Percentiles rank a stretch among this genome's conserved stretches.
Evolutionary conservation across 2,329 filamentous ascomycete genomes (phyloP).

Genomic region (Neonectria ditissima): DNA sequence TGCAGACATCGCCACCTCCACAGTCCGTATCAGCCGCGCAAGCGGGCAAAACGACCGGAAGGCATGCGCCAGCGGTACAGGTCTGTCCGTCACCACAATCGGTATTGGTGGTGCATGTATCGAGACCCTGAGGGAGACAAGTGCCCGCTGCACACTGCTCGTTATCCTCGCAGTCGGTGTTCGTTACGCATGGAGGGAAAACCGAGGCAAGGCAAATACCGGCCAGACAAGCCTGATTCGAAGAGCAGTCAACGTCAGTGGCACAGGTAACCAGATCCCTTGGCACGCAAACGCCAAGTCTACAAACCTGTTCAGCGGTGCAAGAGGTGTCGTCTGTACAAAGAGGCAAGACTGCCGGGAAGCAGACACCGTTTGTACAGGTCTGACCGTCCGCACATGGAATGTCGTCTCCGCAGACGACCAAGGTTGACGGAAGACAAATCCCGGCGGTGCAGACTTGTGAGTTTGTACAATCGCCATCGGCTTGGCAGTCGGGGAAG

Average conservation of each 20-base stretch:
- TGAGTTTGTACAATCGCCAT: background rate
- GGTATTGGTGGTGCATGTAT: background rate
- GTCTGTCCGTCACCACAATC: background rate
- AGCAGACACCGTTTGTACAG: slow-evolving; percentile 8
- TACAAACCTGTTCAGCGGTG: slow-evolving; percentile 19
- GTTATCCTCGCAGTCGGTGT: background rate
- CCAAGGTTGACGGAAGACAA: slow-evolving; percentile 11
- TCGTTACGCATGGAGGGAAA: slow-evolving; percentile 1
- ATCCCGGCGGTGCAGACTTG: background rate
- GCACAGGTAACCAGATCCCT: slow-evolving; percentile 4
- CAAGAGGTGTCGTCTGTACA: slow-evolving; percentile 10
- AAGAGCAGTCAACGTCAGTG: slow-evolving; percentile 7
- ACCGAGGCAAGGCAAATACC: slow-evolving; percentile 5
- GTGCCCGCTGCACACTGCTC: slow-evolving; percentile 9
- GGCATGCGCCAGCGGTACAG: slow-evolving; percentile 9
- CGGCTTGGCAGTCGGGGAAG: slow-evolving; percentile 14
- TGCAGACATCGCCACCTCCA: slow-evolving; percentile 7
- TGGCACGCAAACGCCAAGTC: slow-evolving; percentile 16
- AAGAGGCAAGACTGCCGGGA: slow-evolving; percentile 9
- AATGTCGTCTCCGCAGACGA: background rate
- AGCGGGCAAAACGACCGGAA: slow-evolving; percentile 11
- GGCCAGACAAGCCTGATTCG: slow-evolving; percentile 3
- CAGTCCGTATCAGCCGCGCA: slow-evolving; percentile 17
- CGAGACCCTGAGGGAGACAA: slow-evolving; percentile 11
- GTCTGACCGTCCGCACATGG: slow-evolving; percentile 4